Evolutionary conservation across 306 rosid genomes (phyloP).

Genomic region (Quercus bicolor): DNA sequence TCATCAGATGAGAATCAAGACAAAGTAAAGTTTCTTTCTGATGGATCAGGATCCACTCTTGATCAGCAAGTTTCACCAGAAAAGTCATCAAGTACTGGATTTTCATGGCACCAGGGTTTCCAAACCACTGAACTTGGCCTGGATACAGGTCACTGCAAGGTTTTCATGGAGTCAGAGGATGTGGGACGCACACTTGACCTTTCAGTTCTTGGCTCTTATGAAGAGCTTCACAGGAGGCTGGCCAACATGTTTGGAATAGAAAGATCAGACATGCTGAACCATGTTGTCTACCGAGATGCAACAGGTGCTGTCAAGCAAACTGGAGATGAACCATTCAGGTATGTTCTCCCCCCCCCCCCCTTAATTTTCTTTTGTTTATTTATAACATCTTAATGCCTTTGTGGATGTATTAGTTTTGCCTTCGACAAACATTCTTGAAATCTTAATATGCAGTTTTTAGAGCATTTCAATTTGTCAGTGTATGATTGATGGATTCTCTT

Average conservation of each 20-base stretch:
- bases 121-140: constrained; percentile 39
- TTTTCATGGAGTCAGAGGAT: constrained; percentile 86
- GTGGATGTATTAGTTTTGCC: neutral
- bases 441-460: neutral
- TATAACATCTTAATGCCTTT: neutral
- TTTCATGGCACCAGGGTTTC: constrained; percentile 46
- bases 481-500: constrained; percentile 4
- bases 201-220: constrained; percentile 64
- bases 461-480: neutral
- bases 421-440: neutral
- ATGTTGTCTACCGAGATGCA: constrained; percentile 75
- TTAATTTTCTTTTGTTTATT: neutral
- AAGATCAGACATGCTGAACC: constrained; percentile 58
- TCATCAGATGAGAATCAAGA: constrained; percentile 30
- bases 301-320: constrained; percentile 67
- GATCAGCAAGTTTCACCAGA: constrained; percentile 38
- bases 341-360: neutral
- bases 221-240: constrained; percentile 69
- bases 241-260: constrained; percentile 85
- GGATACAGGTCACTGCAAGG: constrained; percentile 87
- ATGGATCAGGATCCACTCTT: constrained; percentile 41
- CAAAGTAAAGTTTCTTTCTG: constrained; percentile 39
- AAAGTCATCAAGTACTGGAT: constrained; percentile 49
- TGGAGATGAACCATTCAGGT: constrained; percentile 95
- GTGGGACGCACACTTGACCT: constrained; percentile 88